Evolutionary conservation across 1,284 basidiomycete genomes (phyloP), one percentile per base, ranked within the genome.

Genomic region (Puccinia hordei): DNA sequence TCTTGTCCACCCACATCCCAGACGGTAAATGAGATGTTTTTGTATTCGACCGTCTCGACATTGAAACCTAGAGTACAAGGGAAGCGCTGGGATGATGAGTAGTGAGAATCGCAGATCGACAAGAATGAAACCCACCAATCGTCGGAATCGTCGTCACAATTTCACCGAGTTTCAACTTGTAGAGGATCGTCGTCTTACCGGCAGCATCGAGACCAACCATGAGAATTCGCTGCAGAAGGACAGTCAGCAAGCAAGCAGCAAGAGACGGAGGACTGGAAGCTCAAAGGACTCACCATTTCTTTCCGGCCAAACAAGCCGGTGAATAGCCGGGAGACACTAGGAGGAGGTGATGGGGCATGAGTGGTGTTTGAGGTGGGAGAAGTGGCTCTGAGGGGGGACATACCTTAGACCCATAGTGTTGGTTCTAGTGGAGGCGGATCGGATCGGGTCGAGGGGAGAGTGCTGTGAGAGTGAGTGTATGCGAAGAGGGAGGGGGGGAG

Each of bases 1-100:
- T 98, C 95, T 87, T 98, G 95, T 53, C 95, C 97, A 86, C 97
- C 97, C 81, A 99, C 97, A 86, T 99, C 97, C 97, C 97, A 99
- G 33, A 99, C 97, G 84, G 97, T 99, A 89, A 99, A 99, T 86
- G 96, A 97, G 85, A 99, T 95, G 85, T 99, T 99, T 90, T 98
- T 98, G 88, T 99, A 99, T 83, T 95, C 97, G 83, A 99, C 97
- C 15, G 97, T 99, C 88, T 99, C 96, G 84, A 99, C 96, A 87
- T 99, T 98, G 90, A 97, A 97, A 82, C 95, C 94, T 96, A 78
- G 72, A 22, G 41, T 10, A 44, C 22, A 35, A 57, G 55, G 46
- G 71, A 74, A 61, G 15, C 10, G 44, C 17, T 41, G 13, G 38
- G 30, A 6, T 13, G 24, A 44, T 41, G 63, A 44, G 41, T 4